Conservation (phyloP, 2,329 filamentous ascomycete genomes). For the Aureobasidium subglaciale region DNA sequence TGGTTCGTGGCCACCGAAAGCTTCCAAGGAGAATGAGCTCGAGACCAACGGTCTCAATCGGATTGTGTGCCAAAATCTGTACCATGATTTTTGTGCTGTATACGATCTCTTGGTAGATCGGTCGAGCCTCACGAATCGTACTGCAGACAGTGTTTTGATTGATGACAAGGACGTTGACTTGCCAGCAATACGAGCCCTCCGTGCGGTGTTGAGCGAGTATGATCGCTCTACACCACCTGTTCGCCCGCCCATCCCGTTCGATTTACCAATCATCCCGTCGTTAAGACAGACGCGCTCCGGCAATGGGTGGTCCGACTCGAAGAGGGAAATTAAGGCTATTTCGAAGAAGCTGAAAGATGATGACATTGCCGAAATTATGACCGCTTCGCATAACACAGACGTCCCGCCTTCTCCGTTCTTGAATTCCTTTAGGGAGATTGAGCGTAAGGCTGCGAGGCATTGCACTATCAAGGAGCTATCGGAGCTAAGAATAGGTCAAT, state of each 20-base stretch:
- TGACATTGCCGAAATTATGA: conserved; percentile 69
- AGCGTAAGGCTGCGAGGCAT: conserved; percentile 59
- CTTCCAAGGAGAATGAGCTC: conserved; percentile 84
- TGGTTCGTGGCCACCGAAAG: conserved; percentile 83
- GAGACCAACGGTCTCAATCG: conserved; percentile 82
- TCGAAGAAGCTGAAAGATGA: conserved; percentile 68
- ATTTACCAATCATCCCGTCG: conserved; percentile 69
- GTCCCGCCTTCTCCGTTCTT: conserved; percentile 58
- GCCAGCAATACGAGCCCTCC: conserved; percentile 61
- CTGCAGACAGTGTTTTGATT: conserved; percentile 59
- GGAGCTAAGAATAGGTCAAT: conserved; percentile 67
- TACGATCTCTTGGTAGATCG: conserved; percentile 88
- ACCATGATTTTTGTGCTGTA: conserved; percentile 75
- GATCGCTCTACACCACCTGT: conserved; percentile 86
- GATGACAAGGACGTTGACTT: conserved; percentile 47
- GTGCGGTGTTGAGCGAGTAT: conserved; percentile 77
- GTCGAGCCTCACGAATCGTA: conserved; percentile 67
- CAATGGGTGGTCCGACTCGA: conserved; percentile 57
- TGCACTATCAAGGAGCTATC: conserved; percentile 59
- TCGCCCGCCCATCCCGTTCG: conserved; percentile 83
- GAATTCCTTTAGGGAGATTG: conserved; percentile 62
- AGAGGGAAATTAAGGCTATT: conserved; percentile 67
- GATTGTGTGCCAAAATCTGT: conserved; percentile 71
- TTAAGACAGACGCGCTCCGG: conserved; percentile 59
- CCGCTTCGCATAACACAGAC: conserved; percentile 74